Evolutionary conservation across 768 basidiomycete species (phyloP).

Genomic region (Hypholoma fasciculare): DNA sequence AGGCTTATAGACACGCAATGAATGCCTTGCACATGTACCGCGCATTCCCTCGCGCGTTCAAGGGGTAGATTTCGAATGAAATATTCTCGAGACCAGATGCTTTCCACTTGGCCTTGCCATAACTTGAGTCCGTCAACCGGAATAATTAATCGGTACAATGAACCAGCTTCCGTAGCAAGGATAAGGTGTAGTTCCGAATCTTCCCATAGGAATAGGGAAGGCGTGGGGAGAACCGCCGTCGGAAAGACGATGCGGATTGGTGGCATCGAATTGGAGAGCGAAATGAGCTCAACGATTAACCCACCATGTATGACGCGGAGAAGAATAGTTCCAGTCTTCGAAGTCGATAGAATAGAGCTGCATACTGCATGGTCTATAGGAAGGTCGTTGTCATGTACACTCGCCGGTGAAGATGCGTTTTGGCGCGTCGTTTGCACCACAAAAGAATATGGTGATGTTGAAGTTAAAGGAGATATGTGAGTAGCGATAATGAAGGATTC

Average conservation of each 20-base stretch:
- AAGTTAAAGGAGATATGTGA: conserved; percentile 65
- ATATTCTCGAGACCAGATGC: conserved; percentile 69
- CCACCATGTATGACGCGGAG: conserved; percentile 75
- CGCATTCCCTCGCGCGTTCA: conserved; percentile 37
- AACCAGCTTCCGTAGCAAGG: conserved; percentile 64
- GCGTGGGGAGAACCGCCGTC: conserved; percentile 60
- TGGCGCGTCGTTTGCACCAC: conserved; percentile 61
- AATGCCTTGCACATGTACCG: conserved; percentile 68
- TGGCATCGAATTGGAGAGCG: conserved; percentile 62
- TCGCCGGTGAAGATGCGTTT: conserved; percentile 47
- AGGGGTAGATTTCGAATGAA: conserved; percentile 50
- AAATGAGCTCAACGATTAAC: conserved; percentile 72
- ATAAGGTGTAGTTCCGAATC: conserved; percentile 66
- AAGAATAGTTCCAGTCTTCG: conserved; percentile 63
- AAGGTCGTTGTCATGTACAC: conserved; percentile 41
- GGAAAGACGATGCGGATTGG: conserved; percentile 83
- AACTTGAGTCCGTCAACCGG: conserved; percentile 55
- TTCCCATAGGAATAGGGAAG: conserved; percentile 61
- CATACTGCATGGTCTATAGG: conserved; percentile 75
- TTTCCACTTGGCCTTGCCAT: conserved; percentile 55
- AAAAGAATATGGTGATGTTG: conserved; percentile 49
- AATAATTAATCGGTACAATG: conserved; percentile 71
- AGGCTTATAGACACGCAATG: conserved; percentile 66
- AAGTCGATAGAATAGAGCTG: conserved; percentile 57
- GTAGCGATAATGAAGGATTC: conserved; percentile 51